phyloP scores from a whole-genome alignment of 768 basidiomycete genomes.

The Leccinum longicurvipes region DNA sequence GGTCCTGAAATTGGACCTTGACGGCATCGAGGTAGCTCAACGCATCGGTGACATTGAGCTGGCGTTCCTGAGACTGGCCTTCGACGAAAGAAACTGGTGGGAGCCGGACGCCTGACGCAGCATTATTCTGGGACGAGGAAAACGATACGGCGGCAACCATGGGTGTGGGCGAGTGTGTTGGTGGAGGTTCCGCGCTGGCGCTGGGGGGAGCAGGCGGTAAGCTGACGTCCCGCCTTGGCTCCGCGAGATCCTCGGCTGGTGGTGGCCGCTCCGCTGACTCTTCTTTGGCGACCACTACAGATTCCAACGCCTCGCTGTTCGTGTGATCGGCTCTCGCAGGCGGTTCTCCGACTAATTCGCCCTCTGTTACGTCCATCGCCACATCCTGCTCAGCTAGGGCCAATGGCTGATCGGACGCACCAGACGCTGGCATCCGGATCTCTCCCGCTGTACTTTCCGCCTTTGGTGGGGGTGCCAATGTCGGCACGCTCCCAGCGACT shows the following conservation, averaged over 20 bases:
- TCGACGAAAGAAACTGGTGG: slow-evolving; percentile 24
- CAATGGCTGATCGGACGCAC: slow-evolving; percentile 24
- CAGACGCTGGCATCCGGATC: background rate
- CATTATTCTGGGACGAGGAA: slow-evolving; percentile 1
- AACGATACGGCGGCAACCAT: slow-evolving; percentile 16
- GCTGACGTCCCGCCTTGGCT: slow-evolving; percentile 25
- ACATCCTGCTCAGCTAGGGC: slow-evolving; percentile 21
- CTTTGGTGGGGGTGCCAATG: slow-evolving; percentile 2
- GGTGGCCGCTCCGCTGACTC: slow-evolving; percentile 6
- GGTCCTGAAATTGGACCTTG: slow-evolving; percentile 55
- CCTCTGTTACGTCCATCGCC: slow-evolving; percentile 23
- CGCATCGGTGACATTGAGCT: slow-evolving; percentile 60
- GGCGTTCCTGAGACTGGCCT: slow-evolving; percentile 36
- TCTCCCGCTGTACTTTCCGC: slow-evolving; percentile 10
- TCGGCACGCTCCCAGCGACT: background rate
- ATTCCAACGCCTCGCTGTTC: slow-evolving; percentile 1
- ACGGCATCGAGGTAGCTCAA: slow-evolving; percentile 63
- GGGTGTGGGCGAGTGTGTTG: slow-evolving; percentile 9
- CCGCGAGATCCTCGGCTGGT: slow-evolving; percentile 12
- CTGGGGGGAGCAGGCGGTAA: slow-evolving; percentile 15
- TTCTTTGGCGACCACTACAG: background rate
- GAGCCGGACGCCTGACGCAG: slow-evolving; percentile 12
- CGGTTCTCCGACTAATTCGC: slow-evolving; percentile 13
- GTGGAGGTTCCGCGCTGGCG: slow-evolving; percentile 7
- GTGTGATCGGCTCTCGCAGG: slow-evolving; percentile 8